A percentile compares a stretch with the other conserved stretches of the same genome.
phyloP scores from a whole-genome alignment of 345 rosid genomes.

The Firmiana major region DNA sequence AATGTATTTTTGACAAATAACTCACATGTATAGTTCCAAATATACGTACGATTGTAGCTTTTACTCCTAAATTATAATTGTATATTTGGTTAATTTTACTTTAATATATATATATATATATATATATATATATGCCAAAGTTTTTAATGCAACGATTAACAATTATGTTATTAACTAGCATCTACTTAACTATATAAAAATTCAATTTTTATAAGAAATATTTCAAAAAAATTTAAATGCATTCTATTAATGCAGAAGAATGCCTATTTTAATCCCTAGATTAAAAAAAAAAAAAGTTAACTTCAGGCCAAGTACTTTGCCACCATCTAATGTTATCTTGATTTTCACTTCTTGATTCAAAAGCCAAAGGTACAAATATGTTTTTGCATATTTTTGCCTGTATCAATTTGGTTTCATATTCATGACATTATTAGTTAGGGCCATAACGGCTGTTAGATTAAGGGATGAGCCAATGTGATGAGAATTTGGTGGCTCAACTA shows the following conservation, averaged over 20 bases:
- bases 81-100: not conserved
- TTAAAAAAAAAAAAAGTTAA: too few relatives aligned
- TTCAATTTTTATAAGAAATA: too few relatives aligned
- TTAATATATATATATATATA: not conserved
- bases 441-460: not conserved
- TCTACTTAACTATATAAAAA: too few relatives aligned
- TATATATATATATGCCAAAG: too few relatives aligned
- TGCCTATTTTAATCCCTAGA: too few relatives aligned
- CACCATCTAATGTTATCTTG: not conserved
- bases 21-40: too few relatives aligned
- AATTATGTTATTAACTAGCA: not conserved
- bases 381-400: not conserved
- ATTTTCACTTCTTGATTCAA: not conserved
- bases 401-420: not conserved
- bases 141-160: not conserved
- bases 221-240: too few relatives aligned
- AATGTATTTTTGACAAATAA: not conserved
- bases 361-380: not conserved
- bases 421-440: not conserved
- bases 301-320: not conserved
- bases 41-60: too few relatives aligned
- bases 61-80: too few relatives aligned
- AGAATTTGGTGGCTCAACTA: not conserved
- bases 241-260: too few relatives aligned
- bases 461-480: not conserved